A percentile compares a stretch with the other conserved stretches of the same genome.
Evolutionary conservation across 1,139 yeast species (phyloP).

Genomic region (Zygosaccharomyces sapae): DNA sequence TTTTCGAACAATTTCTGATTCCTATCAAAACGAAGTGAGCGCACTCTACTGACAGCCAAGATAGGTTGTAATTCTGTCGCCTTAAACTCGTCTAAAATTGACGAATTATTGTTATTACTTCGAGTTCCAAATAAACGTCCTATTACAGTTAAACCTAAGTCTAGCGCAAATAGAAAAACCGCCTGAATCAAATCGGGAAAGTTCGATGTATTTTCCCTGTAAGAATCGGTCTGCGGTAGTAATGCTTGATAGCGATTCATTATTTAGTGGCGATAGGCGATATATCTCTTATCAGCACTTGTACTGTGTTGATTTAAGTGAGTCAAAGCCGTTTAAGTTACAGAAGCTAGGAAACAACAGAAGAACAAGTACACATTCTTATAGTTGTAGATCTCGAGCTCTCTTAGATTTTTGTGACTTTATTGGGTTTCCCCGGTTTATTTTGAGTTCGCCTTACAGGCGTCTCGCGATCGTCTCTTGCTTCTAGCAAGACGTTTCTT

Average conservation of each 20-base stretch:
- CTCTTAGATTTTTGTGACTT: constrained; percentile 5
- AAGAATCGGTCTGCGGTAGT: background rate
- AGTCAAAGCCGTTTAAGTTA: too few relatives aligned
- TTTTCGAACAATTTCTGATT: background rate
- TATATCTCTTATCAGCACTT: too few relatives aligned
- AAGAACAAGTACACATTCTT: background rate
- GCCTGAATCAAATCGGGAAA: background rate
- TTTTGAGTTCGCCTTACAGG: background rate
- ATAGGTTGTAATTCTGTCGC: background rate
- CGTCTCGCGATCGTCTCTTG: constrained; percentile 1
- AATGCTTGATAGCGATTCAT: constrained; percentile 1
- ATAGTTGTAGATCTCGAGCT: constrained; percentile 4
- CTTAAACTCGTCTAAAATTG: background rate
- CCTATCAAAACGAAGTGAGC: background rate
- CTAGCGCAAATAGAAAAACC: background rate
- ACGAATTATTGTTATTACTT: background rate
- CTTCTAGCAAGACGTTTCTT: constrained; percentile 3
- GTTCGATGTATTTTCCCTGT: background rate
- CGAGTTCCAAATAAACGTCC: background rate
- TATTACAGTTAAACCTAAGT: background rate
- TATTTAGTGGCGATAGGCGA: constrained; percentile 1
- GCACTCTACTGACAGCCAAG: background rate
- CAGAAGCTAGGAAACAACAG: too few relatives aligned
- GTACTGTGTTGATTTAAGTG: too few relatives aligned
- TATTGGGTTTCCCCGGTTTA: constrained; percentile 2